These are phyloP conservation scores for Chlamydomonas reinhardtii DNA, from an alignment of 163 green algal genomes.

Conservation along the genomic window DNA sequence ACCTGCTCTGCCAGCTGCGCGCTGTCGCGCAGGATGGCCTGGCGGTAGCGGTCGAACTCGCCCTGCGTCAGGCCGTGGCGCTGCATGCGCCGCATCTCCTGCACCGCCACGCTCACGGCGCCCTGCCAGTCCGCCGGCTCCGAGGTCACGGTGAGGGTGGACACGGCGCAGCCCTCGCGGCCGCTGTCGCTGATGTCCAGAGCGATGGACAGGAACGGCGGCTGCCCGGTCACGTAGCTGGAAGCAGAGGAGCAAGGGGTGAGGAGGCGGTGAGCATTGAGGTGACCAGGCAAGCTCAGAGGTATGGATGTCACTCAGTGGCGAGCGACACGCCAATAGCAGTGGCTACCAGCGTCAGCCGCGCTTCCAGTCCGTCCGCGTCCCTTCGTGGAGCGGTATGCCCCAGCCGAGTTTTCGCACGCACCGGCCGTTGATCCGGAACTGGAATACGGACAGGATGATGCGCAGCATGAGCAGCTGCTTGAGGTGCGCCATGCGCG, in stretches of 20 bases:
- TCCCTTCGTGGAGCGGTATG: too few relatives aligned
- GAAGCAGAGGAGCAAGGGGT: not conserved
- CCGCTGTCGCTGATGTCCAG: slow-evolving; percentile 91
- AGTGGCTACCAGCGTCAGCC: too few relatives aligned
- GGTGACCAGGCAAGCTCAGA: too few relatives aligned
- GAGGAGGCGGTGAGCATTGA: too few relatives aligned
- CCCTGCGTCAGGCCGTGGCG: slow-evolving; percentile 87
- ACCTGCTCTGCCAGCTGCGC: slow-evolving; percentile 80
- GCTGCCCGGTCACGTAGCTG: slow-evolving; percentile 61
- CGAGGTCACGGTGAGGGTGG: slow-evolving; percentile 92
- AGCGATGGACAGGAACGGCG: slow-evolving; percentile 91
- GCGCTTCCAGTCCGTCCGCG: too few relatives aligned
- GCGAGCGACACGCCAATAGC: too few relatives aligned
- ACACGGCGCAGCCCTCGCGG: slow-evolving; percentile 95
- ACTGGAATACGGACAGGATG: slow-evolving; percentile 92
- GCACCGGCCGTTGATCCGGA: slow-evolving; percentile 89
- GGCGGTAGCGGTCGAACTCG: slow-evolving; percentile 92
- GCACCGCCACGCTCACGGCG: slow-evolving; percentile 80
- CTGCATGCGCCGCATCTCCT: slow-evolving; percentile 95
- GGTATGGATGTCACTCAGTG: too few relatives aligned
- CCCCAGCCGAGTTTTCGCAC: too few relatives aligned
- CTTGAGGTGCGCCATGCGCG: slow-evolving; percentile 76
- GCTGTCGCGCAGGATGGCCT: slow-evolving; percentile 93
- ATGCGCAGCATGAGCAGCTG: slow-evolving; percentile 84
- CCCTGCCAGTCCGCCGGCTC: slow-evolving; percentile 93